Conservation (phyloP, 805 yeast genomes). For the Lipomyces lipofer region DNA sequence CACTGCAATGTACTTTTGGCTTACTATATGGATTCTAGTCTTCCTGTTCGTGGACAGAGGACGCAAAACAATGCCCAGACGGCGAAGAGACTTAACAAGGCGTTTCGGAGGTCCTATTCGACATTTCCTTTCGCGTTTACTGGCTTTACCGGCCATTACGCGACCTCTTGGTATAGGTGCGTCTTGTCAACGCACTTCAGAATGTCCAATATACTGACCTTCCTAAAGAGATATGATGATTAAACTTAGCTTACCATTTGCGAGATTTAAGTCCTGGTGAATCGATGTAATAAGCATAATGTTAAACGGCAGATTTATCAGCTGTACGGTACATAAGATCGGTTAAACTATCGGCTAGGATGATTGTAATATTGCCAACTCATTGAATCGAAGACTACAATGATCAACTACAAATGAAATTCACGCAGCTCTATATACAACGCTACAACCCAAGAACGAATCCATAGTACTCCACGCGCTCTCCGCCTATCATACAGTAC, state of each 20-base stretch:
- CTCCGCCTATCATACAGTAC: too few species aligned
- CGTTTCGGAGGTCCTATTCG: constrained; percentile 44
- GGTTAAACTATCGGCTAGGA: too few species aligned
- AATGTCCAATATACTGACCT: too few species aligned
- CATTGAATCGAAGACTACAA: too few species aligned
- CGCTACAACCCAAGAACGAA: background rate
- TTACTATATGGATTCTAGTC: constrained; percentile 32
- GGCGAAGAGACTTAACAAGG: constrained; percentile 79
- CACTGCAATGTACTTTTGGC: background rate
- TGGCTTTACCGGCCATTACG: background rate
- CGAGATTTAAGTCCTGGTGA: too few species aligned
- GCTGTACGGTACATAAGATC: too few species aligned
- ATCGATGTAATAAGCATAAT: too few species aligned
- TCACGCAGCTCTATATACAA: background rate
- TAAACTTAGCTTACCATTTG: too few species aligned
- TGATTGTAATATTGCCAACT: too few species aligned
- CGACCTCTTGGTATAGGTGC: background rate
- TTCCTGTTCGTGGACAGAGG: constrained; percentile 83
- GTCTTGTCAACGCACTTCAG: too few species aligned
- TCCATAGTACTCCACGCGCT: background rate
- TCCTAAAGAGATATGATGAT: too few species aligned
- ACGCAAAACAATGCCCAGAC: constrained; percentile 90
- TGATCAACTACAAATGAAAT: background rate
- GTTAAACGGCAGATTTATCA: too few species aligned
- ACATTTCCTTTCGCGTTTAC: background rate